Evolutionary conservation across 768 basidiomycete species (phyloP).

Genomic region (Mycena galopus): DNA sequence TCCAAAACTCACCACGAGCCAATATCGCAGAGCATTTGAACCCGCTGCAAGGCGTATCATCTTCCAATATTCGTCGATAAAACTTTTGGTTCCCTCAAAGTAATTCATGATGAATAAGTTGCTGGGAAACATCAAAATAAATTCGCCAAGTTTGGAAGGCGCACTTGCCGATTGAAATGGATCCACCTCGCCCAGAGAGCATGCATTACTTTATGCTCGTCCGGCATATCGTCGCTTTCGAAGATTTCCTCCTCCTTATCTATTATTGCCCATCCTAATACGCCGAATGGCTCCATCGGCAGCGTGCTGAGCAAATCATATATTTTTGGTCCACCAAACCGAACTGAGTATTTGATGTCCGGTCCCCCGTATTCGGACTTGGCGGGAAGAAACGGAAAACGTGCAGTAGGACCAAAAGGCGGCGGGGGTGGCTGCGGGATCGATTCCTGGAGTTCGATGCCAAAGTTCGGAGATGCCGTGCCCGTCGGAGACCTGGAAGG

Average conservation of each 20-base stretch:
- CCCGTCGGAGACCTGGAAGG: background rate
- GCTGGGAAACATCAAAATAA: constrained; percentile 47
- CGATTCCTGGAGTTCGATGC: background rate
- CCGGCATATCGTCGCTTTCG: constrained; percentile 75
- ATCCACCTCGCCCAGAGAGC: constrained; percentile 87
- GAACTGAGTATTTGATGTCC: constrained; percentile 68
- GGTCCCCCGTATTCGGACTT: constrained; percentile 61
- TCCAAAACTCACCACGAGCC: constrained; percentile 63
- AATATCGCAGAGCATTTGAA: constrained; percentile 71
- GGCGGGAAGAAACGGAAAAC: constrained; percentile 64
- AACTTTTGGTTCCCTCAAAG: constrained; percentile 62
- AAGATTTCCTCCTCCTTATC: constrained; percentile 85
- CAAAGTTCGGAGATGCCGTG: background rate
- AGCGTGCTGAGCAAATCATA: constrained; percentile 75
- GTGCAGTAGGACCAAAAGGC: constrained; percentile 60
- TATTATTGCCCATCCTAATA: constrained; percentile 76
- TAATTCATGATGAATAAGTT: constrained; percentile 69
- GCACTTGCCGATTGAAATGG: constrained; percentile 55
- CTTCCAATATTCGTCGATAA: constrained; percentile 72
- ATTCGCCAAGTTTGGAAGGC: background rate
- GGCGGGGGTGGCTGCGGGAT: background rate
- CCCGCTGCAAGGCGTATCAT: constrained; percentile 81
- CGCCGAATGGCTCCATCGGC: constrained; percentile 72
- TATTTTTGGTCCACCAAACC: constrained; percentile 73
- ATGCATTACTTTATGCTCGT: constrained; percentile 85